Percentiles rank a stretch among this genome's conserved stretches.
Evolutionary conservation across 2,329 filamentous ascomycete genomes (phyloP).

Genomic region (Tolypocladium guangdongense): DNA sequence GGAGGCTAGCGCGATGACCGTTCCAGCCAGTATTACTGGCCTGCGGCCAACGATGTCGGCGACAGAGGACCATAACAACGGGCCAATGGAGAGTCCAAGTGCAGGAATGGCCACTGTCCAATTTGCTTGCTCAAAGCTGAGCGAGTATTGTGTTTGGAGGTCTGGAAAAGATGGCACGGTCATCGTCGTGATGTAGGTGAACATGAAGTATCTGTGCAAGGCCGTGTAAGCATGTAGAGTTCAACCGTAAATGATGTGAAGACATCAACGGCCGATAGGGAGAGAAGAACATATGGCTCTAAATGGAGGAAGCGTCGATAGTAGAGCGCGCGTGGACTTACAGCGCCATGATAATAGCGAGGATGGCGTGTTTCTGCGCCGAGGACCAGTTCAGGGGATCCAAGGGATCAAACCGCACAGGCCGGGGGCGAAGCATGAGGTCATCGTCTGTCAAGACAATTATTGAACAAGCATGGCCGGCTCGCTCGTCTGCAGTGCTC

Average conservation of each 20-base stretch:
- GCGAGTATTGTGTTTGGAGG: slow-evolving; percentile 33
- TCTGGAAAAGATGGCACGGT: slow-evolving; percentile 41
- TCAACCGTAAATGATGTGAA: not conserved
- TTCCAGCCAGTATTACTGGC: too few species aligned
- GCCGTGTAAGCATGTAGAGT: too few species aligned
- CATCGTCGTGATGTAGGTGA: slow-evolving; percentile 47
- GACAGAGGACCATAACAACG: slow-evolving; percentile 35
- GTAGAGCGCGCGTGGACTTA: slow-evolving; percentile 15
- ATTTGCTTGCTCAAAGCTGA: slow-evolving; percentile 35
- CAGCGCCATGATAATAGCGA: slow-evolving; percentile 42
- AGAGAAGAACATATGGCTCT: too few species aligned
- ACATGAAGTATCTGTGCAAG: slow-evolving; percentile 37
- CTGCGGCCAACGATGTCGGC: slow-evolving; percentile 41
- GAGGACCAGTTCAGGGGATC: slow-evolving; percentile 45
- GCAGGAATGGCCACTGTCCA: slow-evolving; percentile 43
- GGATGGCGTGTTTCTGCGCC: slow-evolving; percentile 34
- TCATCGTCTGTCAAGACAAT: too few species aligned
- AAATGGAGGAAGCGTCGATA: too few species aligned
- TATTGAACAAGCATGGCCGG: too few species aligned
- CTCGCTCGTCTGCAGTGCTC: too few species aligned
- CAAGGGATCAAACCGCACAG: slow-evolving; percentile 22
- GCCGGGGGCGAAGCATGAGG: too few species aligned
- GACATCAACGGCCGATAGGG: not conserved
- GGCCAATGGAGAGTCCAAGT: slow-evolving; percentile 38
- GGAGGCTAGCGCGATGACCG: slow-evolving; percentile 17